A percentile compares a stretch with the other conserved stretches of the same genome.
phyloP scores from a whole-genome alignment of 331 rosid species.

The Rosa hybrid region DNA sequence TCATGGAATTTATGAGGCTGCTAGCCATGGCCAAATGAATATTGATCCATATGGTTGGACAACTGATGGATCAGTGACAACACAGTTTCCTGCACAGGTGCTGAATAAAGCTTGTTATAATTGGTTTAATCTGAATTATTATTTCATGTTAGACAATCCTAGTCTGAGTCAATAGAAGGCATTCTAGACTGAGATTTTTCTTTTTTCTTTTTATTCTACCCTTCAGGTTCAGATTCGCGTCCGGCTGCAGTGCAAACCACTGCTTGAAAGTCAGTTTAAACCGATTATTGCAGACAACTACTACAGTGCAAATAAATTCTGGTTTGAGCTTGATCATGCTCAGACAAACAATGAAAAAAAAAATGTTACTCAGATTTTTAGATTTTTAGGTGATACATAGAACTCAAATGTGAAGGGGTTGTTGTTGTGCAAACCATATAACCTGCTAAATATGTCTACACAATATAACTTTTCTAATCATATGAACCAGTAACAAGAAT shows the following conservation, averaged over 20 bases:
- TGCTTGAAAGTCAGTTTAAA: conserved; percentile 63
- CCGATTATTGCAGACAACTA: conserved; percentile 61
- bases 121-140: conserved; percentile 1
- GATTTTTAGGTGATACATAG: no score
- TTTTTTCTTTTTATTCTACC: background rate
- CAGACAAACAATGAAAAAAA: conserved; percentile 65
- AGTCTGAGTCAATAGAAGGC: conserved; percentile 7
- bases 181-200: conserved; percentile 18
- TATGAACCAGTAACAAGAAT: no score
- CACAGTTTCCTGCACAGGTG: conserved; percentile 90
- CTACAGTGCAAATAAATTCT: conserved; percentile 49
- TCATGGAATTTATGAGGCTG: conserved; percentile 85
- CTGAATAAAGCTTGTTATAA: conserved; percentile 2
- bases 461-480: no score
- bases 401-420: no score
- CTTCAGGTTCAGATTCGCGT: conserved; percentile 59
- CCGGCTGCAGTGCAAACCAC: conserved; percentile 61
- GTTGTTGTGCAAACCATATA: no score
- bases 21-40: conserved; percentile 62
- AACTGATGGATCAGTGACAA: conserved; percentile 54
- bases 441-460: no score
- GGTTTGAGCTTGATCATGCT: conserved; percentile 81
- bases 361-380: no score
- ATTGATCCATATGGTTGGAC: conserved; percentile 88
- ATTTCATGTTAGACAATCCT: conserved; percentile 2